phyloP scores from a whole-genome alignment of 192 early-diverging fungal species.

The Coemansia sp. region DNA sequence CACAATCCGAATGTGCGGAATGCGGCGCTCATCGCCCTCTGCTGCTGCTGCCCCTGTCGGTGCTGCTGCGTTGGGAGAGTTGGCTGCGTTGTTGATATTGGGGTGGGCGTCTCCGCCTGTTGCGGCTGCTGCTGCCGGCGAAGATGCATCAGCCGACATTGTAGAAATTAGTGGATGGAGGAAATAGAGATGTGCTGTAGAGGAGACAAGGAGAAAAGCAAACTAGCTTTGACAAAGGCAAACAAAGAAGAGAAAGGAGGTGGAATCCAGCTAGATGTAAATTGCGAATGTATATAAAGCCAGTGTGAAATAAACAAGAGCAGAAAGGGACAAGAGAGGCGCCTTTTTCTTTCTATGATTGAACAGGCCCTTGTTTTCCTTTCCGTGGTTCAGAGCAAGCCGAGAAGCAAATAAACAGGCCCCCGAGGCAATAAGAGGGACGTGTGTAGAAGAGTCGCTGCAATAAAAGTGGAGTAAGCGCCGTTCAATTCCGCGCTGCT shows the following conservation, averaged over 20 bases:
- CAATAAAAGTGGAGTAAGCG: not conserved
- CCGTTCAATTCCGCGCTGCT: no score
- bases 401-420: slow-evolving; percentile 1
- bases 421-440: no score
- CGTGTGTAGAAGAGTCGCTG: no score
- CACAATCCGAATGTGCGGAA: slow-evolving; percentile 54
- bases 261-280: no score
- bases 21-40: slow-evolving; percentile 4
- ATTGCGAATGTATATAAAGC: no score
- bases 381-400: no score
- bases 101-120: no score
- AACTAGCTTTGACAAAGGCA: not conserved
- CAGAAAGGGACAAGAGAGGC: no score
- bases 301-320: no score
- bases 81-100: slow-evolving; percentile 1
- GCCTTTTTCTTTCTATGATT: no score
- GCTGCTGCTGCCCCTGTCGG: not conserved
- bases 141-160: slow-evolving; percentile 9
- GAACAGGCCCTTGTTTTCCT: no score
- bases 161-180: not conserved
- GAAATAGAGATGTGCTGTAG: not conserved
- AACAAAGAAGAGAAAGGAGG: not conserved
- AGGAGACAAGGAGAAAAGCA: not conserved
- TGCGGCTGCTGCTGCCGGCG: no score
- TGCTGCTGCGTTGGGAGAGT: not conserved